Conservation (phyloP, 2,329 filamentous ascomycete species). For the Neodidymelliopsis sp. region DNA sequence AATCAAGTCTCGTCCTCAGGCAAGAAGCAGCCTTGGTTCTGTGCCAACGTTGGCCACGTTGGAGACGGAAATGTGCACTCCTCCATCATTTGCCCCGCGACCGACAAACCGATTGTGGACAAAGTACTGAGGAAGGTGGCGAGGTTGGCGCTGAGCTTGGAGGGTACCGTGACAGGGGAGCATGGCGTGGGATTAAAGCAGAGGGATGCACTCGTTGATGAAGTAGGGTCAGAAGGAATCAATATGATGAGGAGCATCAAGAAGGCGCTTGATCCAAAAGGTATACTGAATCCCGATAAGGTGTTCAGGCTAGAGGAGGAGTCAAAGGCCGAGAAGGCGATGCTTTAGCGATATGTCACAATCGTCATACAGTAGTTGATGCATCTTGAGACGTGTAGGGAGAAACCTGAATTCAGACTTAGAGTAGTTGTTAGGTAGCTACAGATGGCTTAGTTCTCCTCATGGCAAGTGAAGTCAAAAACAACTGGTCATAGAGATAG, state of each 20-base stretch:
- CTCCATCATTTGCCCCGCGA: conserved; percentile 37
- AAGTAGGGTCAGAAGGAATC: conserved; percentile 75
- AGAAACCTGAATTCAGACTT: too few species aligned
- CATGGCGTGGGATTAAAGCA: conserved; percentile 84
- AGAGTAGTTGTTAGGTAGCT: too few species aligned
- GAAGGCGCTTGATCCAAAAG: conserved; percentile 75
- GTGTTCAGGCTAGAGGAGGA: conserved; percentile 58
- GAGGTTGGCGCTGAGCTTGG: conserved; percentile 79
- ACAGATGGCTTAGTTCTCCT: too few species aligned
- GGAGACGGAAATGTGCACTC: conserved; percentile 64
- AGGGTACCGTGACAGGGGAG: conserved; percentile 85
- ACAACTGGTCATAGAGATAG: too few species aligned
- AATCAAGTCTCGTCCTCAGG: not conserved
- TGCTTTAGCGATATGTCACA: too few species aligned
- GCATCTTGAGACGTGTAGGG: too few species aligned
- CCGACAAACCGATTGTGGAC: conserved; percentile 34
- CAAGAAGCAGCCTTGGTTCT: conserved; percentile 35
- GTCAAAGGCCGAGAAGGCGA: not conserved
- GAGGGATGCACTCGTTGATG: conserved; percentile 79
- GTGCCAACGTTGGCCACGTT: conserved; percentile 71
- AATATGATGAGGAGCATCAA: conserved; percentile 85
- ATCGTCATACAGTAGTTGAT: too few species aligned
- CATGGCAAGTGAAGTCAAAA: too few species aligned
- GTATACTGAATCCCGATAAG: conserved; percentile 70
- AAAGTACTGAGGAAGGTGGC: conserved; percentile 65